Conservation (phyloP, 805 yeast genomes). For the Starmera caribaea region DNA sequence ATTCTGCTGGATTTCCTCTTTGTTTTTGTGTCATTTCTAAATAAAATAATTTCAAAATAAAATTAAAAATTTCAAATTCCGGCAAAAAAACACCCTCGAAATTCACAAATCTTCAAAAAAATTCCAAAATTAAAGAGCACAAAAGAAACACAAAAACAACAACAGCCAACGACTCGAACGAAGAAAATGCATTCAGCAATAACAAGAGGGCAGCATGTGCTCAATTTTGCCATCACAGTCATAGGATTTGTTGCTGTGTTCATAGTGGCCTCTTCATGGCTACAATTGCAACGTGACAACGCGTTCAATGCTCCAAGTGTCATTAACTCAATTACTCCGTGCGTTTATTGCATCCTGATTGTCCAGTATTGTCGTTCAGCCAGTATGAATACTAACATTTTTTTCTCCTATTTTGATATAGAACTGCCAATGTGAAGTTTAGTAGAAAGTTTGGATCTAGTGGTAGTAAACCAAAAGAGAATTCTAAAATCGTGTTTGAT, state of each 20-base stretch:
- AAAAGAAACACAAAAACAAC: neutral
- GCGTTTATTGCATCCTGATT: too few relatives aligned
- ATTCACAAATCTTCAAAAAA: too few relatives aligned
- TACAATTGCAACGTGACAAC: slow-evolving; percentile 36
- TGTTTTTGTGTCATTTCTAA: too few relatives aligned
- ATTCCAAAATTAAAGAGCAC: too few relatives aligned
- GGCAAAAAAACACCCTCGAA: too few relatives aligned
- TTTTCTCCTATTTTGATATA: slow-evolving; percentile 1
- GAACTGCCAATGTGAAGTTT: slow-evolving; percentile 34
- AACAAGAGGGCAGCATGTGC: slow-evolving; percentile 38
- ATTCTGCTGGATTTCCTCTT: too few relatives aligned
- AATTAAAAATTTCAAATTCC: too few relatives aligned
- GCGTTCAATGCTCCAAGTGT: slow-evolving; percentile 35
- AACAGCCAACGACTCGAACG: too few relatives aligned
- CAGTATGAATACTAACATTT: slow-evolving; percentile 7
- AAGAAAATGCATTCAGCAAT: slow-evolving; percentile 32
- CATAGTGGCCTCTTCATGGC: slow-evolving; percentile 37
- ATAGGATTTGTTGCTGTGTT: slow-evolving; percentile 35
- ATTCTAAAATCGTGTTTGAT: slow-evolving; percentile 62
- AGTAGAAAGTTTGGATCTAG: slow-evolving; percentile 62
- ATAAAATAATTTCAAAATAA: too few relatives aligned
- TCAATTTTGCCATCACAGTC: slow-evolving; percentile 46
- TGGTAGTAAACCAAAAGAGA: slow-evolving; percentile 64
- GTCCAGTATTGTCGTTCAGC: too few relatives aligned
- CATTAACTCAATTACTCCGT: slow-evolving; percentile 25